Conservation (phyloP, 2,329 filamentous ascomycete genomes). For the Achaetomium macrosporum region DNA sequence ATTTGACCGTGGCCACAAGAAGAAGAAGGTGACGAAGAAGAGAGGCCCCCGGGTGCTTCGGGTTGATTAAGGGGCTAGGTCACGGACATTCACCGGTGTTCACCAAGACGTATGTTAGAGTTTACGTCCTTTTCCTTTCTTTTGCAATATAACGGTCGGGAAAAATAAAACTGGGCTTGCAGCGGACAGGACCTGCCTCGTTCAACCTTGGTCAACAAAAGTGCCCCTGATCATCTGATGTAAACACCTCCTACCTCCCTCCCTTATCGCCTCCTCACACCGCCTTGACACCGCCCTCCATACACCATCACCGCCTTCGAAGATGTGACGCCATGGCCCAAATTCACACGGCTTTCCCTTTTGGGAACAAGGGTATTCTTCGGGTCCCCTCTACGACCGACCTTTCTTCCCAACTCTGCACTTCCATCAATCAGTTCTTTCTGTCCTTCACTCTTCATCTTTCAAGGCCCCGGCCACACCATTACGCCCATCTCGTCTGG, state of each 20-base stretch:
- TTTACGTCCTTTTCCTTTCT: slow-evolving; percentile 12
- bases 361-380: not conserved
- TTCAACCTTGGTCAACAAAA: not conserved
- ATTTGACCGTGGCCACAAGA: slow-evolving; percentile 76
- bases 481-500: not conserved
- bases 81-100: not conserved
- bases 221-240: too few relatives aligned
- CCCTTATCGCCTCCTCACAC: not conserved
- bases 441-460: not conserved
- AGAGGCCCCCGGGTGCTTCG: slow-evolving; percentile 65
- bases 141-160: slow-evolving; percentile 13
- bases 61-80: slow-evolving; percentile 53
- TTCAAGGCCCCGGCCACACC: not conserved
- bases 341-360: not conserved
- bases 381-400: not conserved
- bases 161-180: slow-evolving; percentile 13
- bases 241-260: too few relatives aligned
- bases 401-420: not conserved
- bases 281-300: not conserved
- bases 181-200: slow-evolving; percentile 7
- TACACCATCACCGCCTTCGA: not conserved
- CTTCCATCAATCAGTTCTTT: not conserved
- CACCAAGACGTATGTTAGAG: slow-evolving; percentile 20
- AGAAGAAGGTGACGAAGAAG: slow-evolving; percentile 70
- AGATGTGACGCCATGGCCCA: too few relatives aligned